phyloP scores from a whole-genome alignment of 345 rosid species.

The Mangifera indica region DNA sequence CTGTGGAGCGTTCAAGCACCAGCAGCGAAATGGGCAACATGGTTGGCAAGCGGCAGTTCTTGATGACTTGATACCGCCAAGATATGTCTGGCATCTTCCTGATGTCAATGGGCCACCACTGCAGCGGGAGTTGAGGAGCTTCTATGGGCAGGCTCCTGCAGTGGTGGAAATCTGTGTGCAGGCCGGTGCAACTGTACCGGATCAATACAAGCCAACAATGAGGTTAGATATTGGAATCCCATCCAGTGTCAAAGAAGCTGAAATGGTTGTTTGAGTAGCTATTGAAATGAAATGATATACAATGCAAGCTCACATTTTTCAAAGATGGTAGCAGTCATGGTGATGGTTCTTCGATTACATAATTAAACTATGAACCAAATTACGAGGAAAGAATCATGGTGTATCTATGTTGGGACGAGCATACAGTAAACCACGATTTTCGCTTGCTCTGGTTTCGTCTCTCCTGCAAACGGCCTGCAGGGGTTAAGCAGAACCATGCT shows the following conservation, averaged over 20 bases:
- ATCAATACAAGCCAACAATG: slow-evolving; percentile 82
- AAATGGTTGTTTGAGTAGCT: slow-evolving; percentile 77
- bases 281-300: background rate
- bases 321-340: background rate
- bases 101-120: slow-evolving; percentile 65
- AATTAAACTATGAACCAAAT: background rate
- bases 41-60: slow-evolving; percentile 94
- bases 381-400: no score
- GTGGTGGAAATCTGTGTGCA: slow-evolving; percentile 84
- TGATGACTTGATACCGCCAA: slow-evolving; percentile 85
- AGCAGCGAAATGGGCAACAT: slow-evolving; percentile 91
- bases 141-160: slow-evolving; percentile 92
- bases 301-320: background rate
- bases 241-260: slow-evolving; percentile 66
- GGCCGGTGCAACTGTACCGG: slow-evolving; percentile 80
- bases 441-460: no score
- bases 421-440: no score
- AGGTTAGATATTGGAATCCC: slow-evolving; percentile 94
- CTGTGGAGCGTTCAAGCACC: slow-evolving; percentile 95
- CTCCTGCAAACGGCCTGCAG: no score
- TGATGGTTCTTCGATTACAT: background rate
- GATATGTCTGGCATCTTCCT: slow-evolving; percentile 94
- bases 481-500: no score
- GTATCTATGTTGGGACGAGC: no score
- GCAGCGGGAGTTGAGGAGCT: slow-evolving; percentile 63